Base-by-base conservation (phyloP, 495 filamentous ascomycete genomes). In the Penicillium daleae region DNA sequence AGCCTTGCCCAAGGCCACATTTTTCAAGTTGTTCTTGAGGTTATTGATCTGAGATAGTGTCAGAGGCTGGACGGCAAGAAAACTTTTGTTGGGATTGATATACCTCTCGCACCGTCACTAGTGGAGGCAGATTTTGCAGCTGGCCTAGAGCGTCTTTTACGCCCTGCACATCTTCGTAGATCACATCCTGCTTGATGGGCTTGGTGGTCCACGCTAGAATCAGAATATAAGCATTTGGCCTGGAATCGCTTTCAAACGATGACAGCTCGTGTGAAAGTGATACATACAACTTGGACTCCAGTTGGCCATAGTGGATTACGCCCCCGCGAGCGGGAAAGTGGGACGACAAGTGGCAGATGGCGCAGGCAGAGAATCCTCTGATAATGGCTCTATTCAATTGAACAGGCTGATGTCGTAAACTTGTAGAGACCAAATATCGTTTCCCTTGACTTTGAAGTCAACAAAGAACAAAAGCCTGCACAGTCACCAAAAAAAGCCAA, bases 1-100 rank as follows among this genome's bases (percentile, higher is more conserved):
- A 13, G 94, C 92, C 59, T 97, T 92, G 40, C 95, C 95, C 32
- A 92, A 81, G 3, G 95, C 95, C 3, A 96, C 95, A 78, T 97
- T 92, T 46, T 84, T 83, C 29, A 99, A 79, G 62, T 80, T 87
- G 19, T 85, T 81, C 62, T 92, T 91, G 53, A 99, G 84, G 64
- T 86, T 89, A 39, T 83, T 74, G 66, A 99, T 96, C 84, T 91
- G 56, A 21, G 19, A 32, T n/a, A 17, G 12, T 7, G 54, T 67
- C 12, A 66, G 62, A 39, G 7, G 10, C 26, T 31, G 7, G 1
- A 10, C 1, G 37, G 2, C 29, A 32, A 8, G 2, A 0, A n/a
- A 33, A 12, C 0, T 24, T 8, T 9, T 29, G 2, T 27, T 42
- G 10, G 15, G n/a, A 53, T 19, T 39, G 48, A 44, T 27, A 35